phyloP scores from a whole-genome alignment of 306 rosid species.

The Quercus wislizeni region DNA sequence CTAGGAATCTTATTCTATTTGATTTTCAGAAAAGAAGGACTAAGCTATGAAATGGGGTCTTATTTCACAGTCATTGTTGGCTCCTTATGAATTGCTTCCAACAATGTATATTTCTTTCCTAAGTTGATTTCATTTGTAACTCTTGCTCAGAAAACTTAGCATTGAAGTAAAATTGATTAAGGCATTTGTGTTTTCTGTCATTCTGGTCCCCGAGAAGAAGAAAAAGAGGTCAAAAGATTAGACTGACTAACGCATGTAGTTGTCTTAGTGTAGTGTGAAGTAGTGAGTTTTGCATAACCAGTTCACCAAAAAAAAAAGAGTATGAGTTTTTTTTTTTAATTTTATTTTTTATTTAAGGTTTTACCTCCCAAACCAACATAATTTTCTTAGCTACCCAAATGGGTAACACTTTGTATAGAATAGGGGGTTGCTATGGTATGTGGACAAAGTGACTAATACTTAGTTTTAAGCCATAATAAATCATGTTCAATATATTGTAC shows the following conservation, averaged over 20 bases:
- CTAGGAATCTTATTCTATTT: conserved; percentile 16
- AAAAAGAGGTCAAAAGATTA: conserved; percentile 2
- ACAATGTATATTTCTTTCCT: not conserved
- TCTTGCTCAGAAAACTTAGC: not conserved
- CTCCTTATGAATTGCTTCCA: not conserved
- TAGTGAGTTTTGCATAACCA: conserved; percentile 7
- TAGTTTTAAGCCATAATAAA: not conserved
- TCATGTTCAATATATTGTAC: not conserved
- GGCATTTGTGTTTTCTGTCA: not conserved
- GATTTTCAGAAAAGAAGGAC: conserved; percentile 12
- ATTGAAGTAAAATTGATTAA: not conserved
- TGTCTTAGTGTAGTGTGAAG: not conserved
- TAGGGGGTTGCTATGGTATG: too few relatives aligned
- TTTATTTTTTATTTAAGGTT: too few relatives aligned
- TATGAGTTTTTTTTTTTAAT: not conserved
- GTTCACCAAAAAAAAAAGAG: not conserved
- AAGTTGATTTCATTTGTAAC: conserved; percentile 12
- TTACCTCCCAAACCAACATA: not conserved
- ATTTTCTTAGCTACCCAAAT: not conserved
- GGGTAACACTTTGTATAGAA: not conserved
- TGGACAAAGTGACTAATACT: not conserved
- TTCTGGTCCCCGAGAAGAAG: not conserved
- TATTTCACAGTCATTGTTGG: conserved; percentile 9
- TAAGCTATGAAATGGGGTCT: conserved; percentile 11
- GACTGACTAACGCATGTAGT: not conserved